Evolutionary conservation across 495 filamentous ascomycete species (phyloP), one percentile per base, ranked within the genome.

Genomic region (Entonaema liquescens): DNA sequence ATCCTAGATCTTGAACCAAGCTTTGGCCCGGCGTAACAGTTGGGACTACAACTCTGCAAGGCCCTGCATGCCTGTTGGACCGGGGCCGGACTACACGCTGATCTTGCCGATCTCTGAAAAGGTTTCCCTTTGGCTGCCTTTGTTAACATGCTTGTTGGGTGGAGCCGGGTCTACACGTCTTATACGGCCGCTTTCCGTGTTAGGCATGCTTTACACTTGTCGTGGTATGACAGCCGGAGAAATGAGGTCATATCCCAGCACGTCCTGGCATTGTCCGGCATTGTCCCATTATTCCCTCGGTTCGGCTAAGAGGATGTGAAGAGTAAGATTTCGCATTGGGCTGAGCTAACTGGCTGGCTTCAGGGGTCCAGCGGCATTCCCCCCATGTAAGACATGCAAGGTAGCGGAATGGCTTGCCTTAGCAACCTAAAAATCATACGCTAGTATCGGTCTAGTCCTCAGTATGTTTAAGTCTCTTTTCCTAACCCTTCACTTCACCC

Each of bases 1-100:
- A 60, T 72, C 65, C 65, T 62, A 65, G 70, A 73, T 69, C 65
- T 59, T 15, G 62, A 69, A 69, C 70, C 70, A 73, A 69, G 70
- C 70, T 73, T 66, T 68, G 47, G 25, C 19, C 52, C 50, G 35
- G 65, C 65, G 55, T 73, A 62, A 62, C 70, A 65, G 54, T 54
- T 59, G 59, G 50, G 25, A 69, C 57, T 62, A 47, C 25, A 40
- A 73, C 70, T 44, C 38, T 73, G 69, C 64, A 60, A 56, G 59
- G 59, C 28, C 59, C 70, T 65, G 56, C 53, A 65, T 19, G 70
- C 40, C 57, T 61, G 57, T 52, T 58, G 42, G 57, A 47, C 42
- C 42, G 65, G 61, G 70, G 57, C 65, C 56, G 57, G 58, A 40
- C 65, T 42, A 56, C n/a, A 60, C 47, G 65, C 50, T 58, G 70